Evolutionary conservation across 2,329 filamentous ascomycete species (phyloP).

Genomic region (Colletotrichum sp.): DNA sequence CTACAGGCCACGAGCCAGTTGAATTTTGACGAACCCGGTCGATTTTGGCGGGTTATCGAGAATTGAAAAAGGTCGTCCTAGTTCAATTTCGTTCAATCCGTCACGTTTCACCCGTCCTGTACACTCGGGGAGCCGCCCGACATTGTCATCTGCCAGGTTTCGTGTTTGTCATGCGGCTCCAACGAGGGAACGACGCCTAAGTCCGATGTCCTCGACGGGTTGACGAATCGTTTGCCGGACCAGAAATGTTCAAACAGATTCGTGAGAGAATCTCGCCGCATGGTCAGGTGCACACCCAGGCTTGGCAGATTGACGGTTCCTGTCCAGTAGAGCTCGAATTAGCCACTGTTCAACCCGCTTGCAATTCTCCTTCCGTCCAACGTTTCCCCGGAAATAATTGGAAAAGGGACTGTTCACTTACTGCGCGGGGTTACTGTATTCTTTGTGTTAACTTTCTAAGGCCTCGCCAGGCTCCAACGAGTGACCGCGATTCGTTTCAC

Average conservation of each 20-base stretch:
- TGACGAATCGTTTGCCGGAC: too few relatives aligned
- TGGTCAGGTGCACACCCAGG: background rate
- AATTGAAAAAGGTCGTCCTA: background rate
- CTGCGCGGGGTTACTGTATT: too few relatives aligned
- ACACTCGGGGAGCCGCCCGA: background rate
- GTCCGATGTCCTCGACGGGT: background rate
- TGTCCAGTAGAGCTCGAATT: background rate
- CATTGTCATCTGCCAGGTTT: background rate
- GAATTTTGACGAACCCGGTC: background rate
- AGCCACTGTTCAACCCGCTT: background rate
- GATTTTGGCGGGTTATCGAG: background rate
- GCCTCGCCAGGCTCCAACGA: background rate
- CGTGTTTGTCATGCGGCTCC: background rate
- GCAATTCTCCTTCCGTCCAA: background rate
- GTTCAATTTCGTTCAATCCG: rapidly evolving
- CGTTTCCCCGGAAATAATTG: rapidly evolving
- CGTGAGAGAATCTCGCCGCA: background rate
- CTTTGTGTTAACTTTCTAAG: background rate
- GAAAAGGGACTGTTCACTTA: rapidly evolving
- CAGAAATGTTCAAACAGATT: background rate
- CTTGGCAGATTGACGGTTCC: background rate
- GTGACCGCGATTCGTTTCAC: background rate
- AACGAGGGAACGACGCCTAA: background rate
- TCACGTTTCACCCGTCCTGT: background rate
- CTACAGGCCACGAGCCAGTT: background rate